Percentiles rank a stretch among this genome's conserved stretches.
Evolutionary conservation across 257 asterid species (phyloP).

Genomic region (Solanum peruvianum): DNA sequence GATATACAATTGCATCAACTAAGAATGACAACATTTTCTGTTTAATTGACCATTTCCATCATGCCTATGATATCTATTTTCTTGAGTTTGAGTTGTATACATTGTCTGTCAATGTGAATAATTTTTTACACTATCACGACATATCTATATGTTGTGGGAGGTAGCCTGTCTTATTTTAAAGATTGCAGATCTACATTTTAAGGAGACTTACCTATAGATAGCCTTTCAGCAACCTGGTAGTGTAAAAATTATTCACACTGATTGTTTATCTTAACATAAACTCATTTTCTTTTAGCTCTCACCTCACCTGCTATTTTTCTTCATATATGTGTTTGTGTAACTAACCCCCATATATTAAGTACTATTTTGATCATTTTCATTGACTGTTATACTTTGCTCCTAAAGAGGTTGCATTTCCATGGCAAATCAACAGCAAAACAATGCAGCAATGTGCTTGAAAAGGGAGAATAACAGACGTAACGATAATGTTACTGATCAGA

Average conservation of each 20-base stretch:
- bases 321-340: background rate
- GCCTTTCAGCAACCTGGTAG: background rate
- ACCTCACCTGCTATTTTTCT: background rate
- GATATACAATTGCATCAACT: background rate
- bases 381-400: background rate
- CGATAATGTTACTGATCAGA: conserved; percentile 6
- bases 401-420: background rate
- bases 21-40: background rate
- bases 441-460: background rate
- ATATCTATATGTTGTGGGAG: background rate
- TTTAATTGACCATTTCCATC: background rate
- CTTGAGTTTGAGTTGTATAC: background rate
- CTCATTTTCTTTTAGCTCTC: background rate
- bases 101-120: background rate
- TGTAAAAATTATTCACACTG: background rate
- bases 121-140: background rate
- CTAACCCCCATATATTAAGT: background rate
- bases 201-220: background rate
- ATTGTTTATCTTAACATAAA: background rate
- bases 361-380: background rate
- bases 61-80: background rate
- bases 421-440: background rate
- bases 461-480: conserved; percentile 2
- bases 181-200: background rate
- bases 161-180: background rate